Percentiles rank a stretch among this genome's conserved stretches.
Evolutionary conservation across 345 rosid genomes (phyloP).

Genomic region (Dipteronia dyeriana): DNA sequence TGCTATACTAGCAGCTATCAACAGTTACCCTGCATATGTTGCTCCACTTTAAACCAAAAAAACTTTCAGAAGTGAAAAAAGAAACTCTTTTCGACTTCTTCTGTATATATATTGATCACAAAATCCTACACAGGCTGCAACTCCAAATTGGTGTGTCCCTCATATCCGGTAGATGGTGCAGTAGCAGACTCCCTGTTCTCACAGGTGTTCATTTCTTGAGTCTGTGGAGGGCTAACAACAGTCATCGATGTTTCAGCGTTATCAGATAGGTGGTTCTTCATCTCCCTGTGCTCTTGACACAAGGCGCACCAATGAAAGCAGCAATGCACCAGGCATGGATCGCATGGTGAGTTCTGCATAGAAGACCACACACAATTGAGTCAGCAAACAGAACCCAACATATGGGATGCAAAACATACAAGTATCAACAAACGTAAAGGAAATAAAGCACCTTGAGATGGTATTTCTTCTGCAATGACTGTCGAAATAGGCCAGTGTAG

Average conservation of each 20-base stretch:
- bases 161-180: conserved; percentile 44
- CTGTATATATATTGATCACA: not conserved
- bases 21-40: not conserved
- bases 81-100: not conserved
- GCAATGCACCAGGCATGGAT: conserved; percentile 81
- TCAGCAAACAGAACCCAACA: not conserved
- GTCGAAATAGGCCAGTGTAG: conserved; percentile 75
- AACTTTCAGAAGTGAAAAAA: not conserved
- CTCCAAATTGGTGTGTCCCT: conserved; percentile 43
- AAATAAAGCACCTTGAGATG: conserved; percentile 71
- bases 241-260: conserved; percentile 42
- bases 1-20: not conserved
- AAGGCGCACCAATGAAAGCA: conserved; percentile 91
- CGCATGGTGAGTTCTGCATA: conserved; percentile 79
- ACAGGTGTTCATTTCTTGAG: conserved; percentile 66
- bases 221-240: conserved; percentile 67
- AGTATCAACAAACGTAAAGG: not conserved
- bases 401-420: not conserved
- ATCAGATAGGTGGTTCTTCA: conserved; percentile 77
- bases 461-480: conserved; percentile 77
- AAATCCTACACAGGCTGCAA: conserved; percentile 51
- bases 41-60: not conserved
- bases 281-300: conserved; percentile 93
- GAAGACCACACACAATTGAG: conserved; percentile 10
- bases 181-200: conserved; percentile 33